Percentiles rank a stretch among this genome's conserved stretches.
Conservation (phyloP, 768 basidiomycete genomes). For the Pholiota molesta region DNA sequence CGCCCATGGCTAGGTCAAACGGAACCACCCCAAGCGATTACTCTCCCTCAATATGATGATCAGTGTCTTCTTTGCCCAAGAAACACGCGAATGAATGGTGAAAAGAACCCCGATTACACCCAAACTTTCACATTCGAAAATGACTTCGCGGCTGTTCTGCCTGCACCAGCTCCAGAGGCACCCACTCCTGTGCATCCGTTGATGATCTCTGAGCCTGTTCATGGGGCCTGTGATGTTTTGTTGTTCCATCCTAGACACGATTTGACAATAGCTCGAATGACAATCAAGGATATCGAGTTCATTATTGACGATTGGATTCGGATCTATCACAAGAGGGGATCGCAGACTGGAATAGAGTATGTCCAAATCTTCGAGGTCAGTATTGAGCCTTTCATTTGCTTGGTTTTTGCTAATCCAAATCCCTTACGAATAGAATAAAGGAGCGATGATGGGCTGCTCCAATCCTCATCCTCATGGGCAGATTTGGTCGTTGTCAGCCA, state of each 20-base stretch:
- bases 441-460: conserved; percentile 92
- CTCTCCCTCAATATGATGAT: conserved; percentile 67
- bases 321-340: conserved; percentile 62
- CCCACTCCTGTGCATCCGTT: conserved; percentile 62
- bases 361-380: conserved; percentile 90
- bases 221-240: conserved; percentile 87
- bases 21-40: conserved; percentile 58
- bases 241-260: conserved; percentile 88
- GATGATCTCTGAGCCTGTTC: conserved; percentile 64
- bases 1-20: conserved; percentile 92
- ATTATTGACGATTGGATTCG: conserved; percentile 77
- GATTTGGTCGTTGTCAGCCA: conserved; percentile 75
- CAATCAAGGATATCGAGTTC: conserved; percentile 53
- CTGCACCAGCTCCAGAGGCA: conserved; percentile 56
- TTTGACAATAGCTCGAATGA: conserved; percentile 75
- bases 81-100: conserved; percentile 74
- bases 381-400: background rate
- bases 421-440: conserved; percentile 73
- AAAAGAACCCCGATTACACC: conserved; percentile 67
- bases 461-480: conserved; percentile 96
- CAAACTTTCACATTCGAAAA: conserved; percentile 76
- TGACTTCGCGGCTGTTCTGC: conserved; percentile 81
- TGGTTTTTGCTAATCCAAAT: background rate
- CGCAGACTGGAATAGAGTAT: conserved; percentile 70
- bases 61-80: conserved; percentile 89